A percentile compares a stretch with the other conserved stretches of the same genome.
phyloP scores from a whole-genome alignment of 306 rosid genomes.

The Alnus rubra region DNA sequence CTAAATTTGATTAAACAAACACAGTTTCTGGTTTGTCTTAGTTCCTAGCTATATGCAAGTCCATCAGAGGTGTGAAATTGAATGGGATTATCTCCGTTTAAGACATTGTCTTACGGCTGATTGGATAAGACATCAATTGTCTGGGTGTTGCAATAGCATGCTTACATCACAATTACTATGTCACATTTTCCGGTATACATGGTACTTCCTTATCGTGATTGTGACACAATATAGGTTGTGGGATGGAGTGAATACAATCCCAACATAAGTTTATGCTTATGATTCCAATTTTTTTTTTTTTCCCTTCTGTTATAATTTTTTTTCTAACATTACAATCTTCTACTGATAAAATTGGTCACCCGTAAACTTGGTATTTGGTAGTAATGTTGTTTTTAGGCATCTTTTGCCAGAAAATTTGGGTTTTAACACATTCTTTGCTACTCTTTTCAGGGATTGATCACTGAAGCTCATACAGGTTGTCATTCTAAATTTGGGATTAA shows the following conservation, averaged over 20 bases:
- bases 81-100: not conserved
- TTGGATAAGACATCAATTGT: not conserved
- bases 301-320: not conserved
- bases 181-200: not conserved
- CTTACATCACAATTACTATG: not conserved
- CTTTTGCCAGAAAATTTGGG: not conserved
- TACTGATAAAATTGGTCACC: not conserved
- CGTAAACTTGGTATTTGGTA: not conserved
- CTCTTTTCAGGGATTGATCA: conserved; percentile 22
- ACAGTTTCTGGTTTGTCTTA: not conserved
- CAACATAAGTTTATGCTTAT: not conserved
- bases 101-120: not conserved
- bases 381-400: not conserved
- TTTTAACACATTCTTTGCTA: conserved; percentile 18
- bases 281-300: too few species aligned
- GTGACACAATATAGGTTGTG: not conserved
- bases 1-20: not conserved
- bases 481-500: conserved; percentile 39
- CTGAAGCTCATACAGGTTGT: conserved; percentile 37
- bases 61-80: not conserved
- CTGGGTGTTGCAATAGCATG: not conserved
- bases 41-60: not conserved
- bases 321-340: not conserved
- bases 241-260: not conserved
- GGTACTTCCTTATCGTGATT: not conserved